Base-by-base conservation (phyloP, 768 basidiomycete genomes). In the Rhodotorula paludigena region DNA sequence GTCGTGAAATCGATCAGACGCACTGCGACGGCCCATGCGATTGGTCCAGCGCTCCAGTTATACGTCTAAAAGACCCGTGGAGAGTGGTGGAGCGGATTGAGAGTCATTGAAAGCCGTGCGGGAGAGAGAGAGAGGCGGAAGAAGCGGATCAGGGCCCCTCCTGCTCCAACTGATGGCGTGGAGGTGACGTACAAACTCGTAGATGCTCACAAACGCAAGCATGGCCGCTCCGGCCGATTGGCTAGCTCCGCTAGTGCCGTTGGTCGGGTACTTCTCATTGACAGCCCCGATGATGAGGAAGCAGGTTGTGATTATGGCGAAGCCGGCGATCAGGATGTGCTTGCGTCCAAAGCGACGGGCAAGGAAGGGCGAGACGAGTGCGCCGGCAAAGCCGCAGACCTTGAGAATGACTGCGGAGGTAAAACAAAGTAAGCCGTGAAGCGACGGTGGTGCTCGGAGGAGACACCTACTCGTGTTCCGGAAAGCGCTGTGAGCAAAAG, bases 141-240 rank as follows among this genome's bases (percentile, higher is more conserved):
- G n/a, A 16, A 25, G 11, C 39, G 10, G 41, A 5, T 20, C n/a
- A n/a, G n/a, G n/a, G n/a, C n/a, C n/a, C n/a, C n/a, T n/a, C n/a
- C n/a, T n/a, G n/a, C n/a, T n/a, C n/a, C n/a, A n/a, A n/a, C n/a
- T n/a, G n/a, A n/a, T n/a, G n/a, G n/a, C n/a, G n/a, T n/a, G n/a
- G n/a, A n/a, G n/a, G n/a, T 14, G 41, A 32, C 63, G 36, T 20
- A 48, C 48, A 18, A 32, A 55, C 38, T 45, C n/a, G 21, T 38
- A 49, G 33, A 64, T 32, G 60, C 71, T 62, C 8, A 73, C 68
- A 55, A 73, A 64, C 1, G 68, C 71, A 20, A 72, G 63, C 18
- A 73, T 54, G n/a, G 63, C 52, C 39, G 57, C 44, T 9, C 62
- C 71, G 21, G 21, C 14, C 11, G 41, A 18, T 8, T 28, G 25